Evolutionary conservation across 208 protist genomes (phyloP).

Genomic region (Tritrichomonas musculus): DNA sequence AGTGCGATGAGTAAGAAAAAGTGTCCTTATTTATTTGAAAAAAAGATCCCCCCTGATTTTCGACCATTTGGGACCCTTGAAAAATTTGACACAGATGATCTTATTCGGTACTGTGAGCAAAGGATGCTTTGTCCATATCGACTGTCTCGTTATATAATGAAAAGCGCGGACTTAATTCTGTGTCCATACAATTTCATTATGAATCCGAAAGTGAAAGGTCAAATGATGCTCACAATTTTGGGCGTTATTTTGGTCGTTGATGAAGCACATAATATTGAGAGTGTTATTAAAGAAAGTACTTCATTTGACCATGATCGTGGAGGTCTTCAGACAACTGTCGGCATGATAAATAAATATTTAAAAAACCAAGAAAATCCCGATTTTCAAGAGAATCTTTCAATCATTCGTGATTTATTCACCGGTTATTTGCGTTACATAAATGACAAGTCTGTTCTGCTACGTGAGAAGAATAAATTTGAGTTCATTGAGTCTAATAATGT

Average conservation of each 20-base stretch:
- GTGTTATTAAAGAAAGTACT: background rate
- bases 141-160: background rate
- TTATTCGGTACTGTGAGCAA: background rate
- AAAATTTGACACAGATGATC: slow-evolving; percentile 28
- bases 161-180: background rate
- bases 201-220: background rate
- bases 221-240: background rate
- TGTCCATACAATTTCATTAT: slow-evolving; percentile 23
- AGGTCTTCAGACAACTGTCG: background rate
- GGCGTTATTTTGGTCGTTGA: slow-evolving; percentile 12
- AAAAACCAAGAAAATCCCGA: background rate
- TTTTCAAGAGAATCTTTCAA: background rate
- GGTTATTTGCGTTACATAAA: background rate
- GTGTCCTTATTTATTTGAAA: background rate
- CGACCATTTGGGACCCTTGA: background rate
- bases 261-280: slow-evolving; percentile 40
- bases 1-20: too few species aligned
- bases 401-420: background rate
- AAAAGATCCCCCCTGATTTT: background rate
- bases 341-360: background rate
- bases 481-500: background rate
- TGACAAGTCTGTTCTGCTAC: background rate
- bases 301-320: background rate
- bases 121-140: background rate
- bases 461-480: background rate